Evolutionary conservation across 1,139 yeast species (phyloP), one percentile per base, ranked within the genome.

Genomic region (Zygotorulaspora mrakii): DNA sequence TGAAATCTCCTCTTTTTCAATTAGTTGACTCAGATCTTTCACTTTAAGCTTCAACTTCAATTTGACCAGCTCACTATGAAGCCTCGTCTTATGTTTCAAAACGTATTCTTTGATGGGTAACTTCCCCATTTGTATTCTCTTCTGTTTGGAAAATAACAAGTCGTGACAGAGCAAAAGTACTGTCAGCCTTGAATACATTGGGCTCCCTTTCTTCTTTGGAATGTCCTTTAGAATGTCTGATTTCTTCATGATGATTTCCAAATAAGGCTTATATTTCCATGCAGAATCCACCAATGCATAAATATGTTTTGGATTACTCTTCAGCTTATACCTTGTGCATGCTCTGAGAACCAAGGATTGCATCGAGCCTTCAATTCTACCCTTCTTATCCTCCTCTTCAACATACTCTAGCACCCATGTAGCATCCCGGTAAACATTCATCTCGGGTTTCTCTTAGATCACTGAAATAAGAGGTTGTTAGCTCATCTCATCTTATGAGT

Each of bases 101-200:
- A 91, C 71, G 5, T 87, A 84, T 37, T 85, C 94, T 57, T 91
- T 91, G 44, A 87, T 71, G 0, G 91, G 86, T 46, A 84, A 89
- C 54, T 88, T 88, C 5, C 94, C 94, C 71, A 88, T 82, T 57
- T 87, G 94, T 43, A 91, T 84, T 47, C 96, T 68, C 7, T 95
- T 95, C 21, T 77, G 72, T 46, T 79, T 74, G 4, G 94, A 76
- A 46, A 91, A 73, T 5, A 91, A 63, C 43, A 88, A 67, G 65
- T 91, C 98, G 58, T 91, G 94, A 1, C 82, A 80, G 63, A 91
- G 66, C 12, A 91, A 43, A 33, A 54, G 31, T 67, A 48, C 67
- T 49, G 59, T 69, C 64, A 43, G 46, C 43, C 47, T 54, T 38
- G 51, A 43, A 35, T 48, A 60, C 33, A 49, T 37, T 9, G 59